phyloP scores from a whole-genome alignment of 106 monocot genomes.

The Acanthochlamys bracteata region DNA sequence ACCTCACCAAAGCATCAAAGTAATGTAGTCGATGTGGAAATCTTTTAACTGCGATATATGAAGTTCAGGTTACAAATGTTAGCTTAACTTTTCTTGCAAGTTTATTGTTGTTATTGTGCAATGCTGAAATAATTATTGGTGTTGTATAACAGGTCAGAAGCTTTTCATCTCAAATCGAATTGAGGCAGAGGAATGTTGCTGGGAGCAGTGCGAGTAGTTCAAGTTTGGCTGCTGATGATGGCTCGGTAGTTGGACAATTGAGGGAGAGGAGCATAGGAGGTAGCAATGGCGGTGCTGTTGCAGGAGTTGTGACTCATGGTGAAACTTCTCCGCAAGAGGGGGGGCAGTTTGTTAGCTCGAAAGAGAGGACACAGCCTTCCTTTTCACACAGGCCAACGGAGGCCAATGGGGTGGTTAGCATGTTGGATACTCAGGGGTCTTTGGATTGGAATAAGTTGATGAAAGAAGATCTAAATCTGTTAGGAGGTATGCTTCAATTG shows the following conservation, averaged over 20 bases:
- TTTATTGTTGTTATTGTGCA: no score
- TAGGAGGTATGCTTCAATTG: slow-evolving; percentile 43
- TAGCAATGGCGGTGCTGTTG: no score
- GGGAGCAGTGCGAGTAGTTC: not conserved
- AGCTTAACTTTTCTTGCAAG: no score
- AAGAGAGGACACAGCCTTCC: slow-evolving; percentile 22
- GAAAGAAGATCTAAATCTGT: slow-evolving; percentile 33
- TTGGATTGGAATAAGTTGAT: slow-evolving; percentile 64
- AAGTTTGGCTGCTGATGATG: not conserved
- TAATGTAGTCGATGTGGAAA: no score
- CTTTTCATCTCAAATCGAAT: slow-evolving; percentile 39
- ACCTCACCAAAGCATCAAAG: no score
- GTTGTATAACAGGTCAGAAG: not conserved
- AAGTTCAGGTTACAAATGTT: no score
- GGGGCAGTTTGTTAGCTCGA: slow-evolving; percentile 14
- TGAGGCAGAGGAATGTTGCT: slow-evolving; percentile 66
- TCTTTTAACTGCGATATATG: no score
- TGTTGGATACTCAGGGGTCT: slow-evolving; percentile 45
- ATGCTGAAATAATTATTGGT: no score
- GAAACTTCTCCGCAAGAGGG: no score
- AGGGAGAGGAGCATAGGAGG: not conserved
- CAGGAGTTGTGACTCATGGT: no score
- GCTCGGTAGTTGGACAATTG: not conserved
- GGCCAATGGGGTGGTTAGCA: slow-evolving; percentile 12
- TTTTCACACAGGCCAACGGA: slow-evolving; percentile 14